A percentile compares a stretch with the other conserved stretches of the same genome.
Conservation (phyloP, 73 alveolate genomes). For the Tetrahymena elliotti region DNA sequence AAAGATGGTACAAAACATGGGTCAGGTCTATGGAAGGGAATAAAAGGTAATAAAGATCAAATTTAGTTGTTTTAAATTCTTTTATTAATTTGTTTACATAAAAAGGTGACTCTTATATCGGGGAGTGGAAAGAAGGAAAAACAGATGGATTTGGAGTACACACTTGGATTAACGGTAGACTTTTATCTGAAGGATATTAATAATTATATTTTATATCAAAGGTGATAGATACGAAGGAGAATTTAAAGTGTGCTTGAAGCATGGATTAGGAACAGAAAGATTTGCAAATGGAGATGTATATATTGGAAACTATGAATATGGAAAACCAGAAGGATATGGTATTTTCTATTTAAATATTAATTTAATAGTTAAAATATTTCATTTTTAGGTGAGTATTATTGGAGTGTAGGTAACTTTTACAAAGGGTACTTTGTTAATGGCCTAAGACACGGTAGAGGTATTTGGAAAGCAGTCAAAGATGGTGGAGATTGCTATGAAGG, state of each 20-base stretch:
- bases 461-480: conserved; percentile 41
- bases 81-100: not conserved
- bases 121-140: conserved; percentile 32
- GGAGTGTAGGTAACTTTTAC: conserved; percentile 36
- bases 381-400: conserved; percentile 21
- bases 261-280: conserved; percentile 58
- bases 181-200: not conserved
- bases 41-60: not conserved
- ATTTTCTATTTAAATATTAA: not conserved
- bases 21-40: conserved; percentile 25
- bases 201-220: not conserved
- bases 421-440: conserved; percentile 53
- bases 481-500: conserved; percentile 48
- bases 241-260: conserved; percentile 48
- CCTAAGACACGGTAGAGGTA: conserved; percentile 58
- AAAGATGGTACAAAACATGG: conserved; percentile 45
- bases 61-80: not conserved
- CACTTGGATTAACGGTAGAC: conserved; percentile 8
- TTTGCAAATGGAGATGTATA: conserved; percentile 59
- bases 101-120: conserved; percentile 35
- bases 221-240: conserved; percentile 68
- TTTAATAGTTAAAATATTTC: not conserved
- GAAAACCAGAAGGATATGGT: conserved; percentile 57
- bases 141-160: conserved; percentile 42
- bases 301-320: conserved; percentile 54